Evolutionary conservation across 441 rosid species (phyloP).

Genomic region (Gossypium armourianum): DNA sequence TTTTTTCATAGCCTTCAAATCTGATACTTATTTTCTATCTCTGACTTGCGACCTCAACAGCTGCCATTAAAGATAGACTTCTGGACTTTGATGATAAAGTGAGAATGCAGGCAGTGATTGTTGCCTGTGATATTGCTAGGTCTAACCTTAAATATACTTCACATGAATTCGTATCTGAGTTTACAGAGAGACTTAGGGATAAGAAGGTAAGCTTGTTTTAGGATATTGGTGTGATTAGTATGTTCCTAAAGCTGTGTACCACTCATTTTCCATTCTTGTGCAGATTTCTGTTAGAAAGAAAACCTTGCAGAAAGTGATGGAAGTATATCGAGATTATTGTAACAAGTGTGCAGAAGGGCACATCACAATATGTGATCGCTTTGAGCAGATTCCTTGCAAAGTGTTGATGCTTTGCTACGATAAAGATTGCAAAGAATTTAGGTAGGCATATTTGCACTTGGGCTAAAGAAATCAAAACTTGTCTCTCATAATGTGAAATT

Average conservation of each 20-base stretch:
- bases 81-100: constrained; percentile 82
- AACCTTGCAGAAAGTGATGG: constrained; percentile 63
- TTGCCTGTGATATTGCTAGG: constrained; percentile 70
- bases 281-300: constrained; percentile 76
- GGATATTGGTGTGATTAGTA: constrained; percentile 6
- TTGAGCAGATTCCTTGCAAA: constrained; percentile 84
- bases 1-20: constrained; percentile 18
- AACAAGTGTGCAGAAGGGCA: constrained; percentile 55
- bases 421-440: constrained; percentile 69
- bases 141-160: constrained; percentile 43
- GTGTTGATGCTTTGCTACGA: constrained; percentile 66
- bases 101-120: constrained; percentile 60
- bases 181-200: constrained; percentile 78
- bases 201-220: constrained; percentile 53
- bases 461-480: not conserved
- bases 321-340: constrained; percentile 75
- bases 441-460: constrained; percentile 34
- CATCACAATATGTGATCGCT: constrained; percentile 41
- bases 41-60: constrained; percentile 32
- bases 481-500: not conserved
- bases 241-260: constrained; percentile 1
- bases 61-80: constrained; percentile 63
- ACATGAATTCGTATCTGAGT: constrained; percentile 45
- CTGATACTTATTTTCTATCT: constrained; percentile 18
- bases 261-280: constrained; percentile 15